Evolutionary conservation across 306 rosid genomes (phyloP), one percentile per base, ranked within the genome.

Genomic region (Senna siamea): DNA sequence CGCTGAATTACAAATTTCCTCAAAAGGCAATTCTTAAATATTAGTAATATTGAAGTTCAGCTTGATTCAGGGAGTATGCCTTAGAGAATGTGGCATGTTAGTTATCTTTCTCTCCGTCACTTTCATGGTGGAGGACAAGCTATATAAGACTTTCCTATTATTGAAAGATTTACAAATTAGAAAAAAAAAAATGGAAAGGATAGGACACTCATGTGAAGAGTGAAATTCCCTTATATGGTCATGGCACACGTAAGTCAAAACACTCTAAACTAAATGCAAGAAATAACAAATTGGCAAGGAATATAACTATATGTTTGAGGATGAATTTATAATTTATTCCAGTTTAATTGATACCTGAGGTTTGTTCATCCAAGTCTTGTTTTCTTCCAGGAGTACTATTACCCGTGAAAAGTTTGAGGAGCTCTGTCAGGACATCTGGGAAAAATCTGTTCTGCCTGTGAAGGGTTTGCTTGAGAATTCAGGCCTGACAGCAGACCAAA

Each of bases 391-490:
- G 97, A 92, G 99, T 75, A 69, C 97, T 70, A 89, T 94, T 80
- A 84, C 96, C 34, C 96, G 99, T 22, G 95, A 92, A 76, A 92
- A 92, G 84, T 94, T 92, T 78, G 99, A 94, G 78, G 97, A 92
- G 83, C 94, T 94, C 40, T 94, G 97, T 61, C 77, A 73, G 80
- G 99, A 94, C 82, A 81, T 94, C 26, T 94, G 99, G 99, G 97
- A 92, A 84, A 83, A 88, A 75, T 87, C 97, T 56, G 88, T 94
- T 41, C 9, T 73, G 66, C 97, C 99, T 12, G 56, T 94, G 83
- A 94, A 89, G 79, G 96, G 79, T 79, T 78, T 94, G 71, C 82
- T 92, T 58, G 89, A 87, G 70, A 75, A 88, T 84, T 88, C 96
- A 48, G 90, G 88, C 79, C 62, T 94, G 59, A 74, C 86, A 66